Evolutionary conservation across 441 rosid genomes (phyloP).

Genomic region (Aquilaria agallochum): DNA sequence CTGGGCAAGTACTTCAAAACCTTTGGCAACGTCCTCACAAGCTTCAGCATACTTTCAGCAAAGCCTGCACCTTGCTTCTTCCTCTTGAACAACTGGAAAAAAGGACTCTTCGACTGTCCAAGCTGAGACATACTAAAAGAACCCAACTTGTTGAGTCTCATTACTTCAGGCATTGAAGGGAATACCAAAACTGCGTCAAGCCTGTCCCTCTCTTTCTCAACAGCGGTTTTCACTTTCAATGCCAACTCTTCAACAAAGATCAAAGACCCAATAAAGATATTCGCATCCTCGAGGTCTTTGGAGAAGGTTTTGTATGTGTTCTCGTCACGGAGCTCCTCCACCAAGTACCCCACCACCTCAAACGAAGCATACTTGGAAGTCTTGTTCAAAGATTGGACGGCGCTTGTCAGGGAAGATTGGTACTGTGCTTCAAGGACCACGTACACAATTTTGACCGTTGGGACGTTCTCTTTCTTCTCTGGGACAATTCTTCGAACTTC

Average conservation of each 20-base stretch:
- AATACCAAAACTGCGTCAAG: slow-evolving; percentile 94
- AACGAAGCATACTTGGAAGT: slow-evolving; percentile 55
- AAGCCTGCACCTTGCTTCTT: slow-evolving; percentile 97
- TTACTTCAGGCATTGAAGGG: slow-evolving; percentile 99
- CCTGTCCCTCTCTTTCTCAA: slow-evolving; percentile 93
- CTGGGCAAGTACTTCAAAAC: slow-evolving; percentile 93
- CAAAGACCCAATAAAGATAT: slow-evolving; percentile 89
- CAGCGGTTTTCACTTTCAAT: slow-evolving; percentile 79
- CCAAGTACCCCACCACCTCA: slow-evolving; percentile 91
- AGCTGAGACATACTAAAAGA: slow-evolving; percentile 97
- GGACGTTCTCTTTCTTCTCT: slow-evolving; percentile 53
- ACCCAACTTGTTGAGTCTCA: slow-evolving; percentile 95
- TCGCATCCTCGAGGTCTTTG: slow-evolving; percentile 83
- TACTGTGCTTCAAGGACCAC: slow-evolving; percentile 99
- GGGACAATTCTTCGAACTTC: slow-evolving; percentile 93
- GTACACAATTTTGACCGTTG: slow-evolving; percentile 81
- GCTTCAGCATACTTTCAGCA: slow-evolving; percentile 95
- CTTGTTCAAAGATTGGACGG: slow-evolving; percentile 70
- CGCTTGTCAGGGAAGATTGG: slow-evolving; percentile 76
- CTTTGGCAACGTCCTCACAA: slow-evolving; percentile 90
- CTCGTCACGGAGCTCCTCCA: slow-evolving; percentile 79
- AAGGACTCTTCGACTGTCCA: slow-evolving; percentile 96
- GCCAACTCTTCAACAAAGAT: slow-evolving; percentile 97
- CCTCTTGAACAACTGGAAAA: slow-evolving; percentile 88
- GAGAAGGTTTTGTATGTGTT: slow-evolving; percentile 69